Conservation (phyloP, 495 filamentous ascomycete species). For the Trichoderma virens region DNA sequence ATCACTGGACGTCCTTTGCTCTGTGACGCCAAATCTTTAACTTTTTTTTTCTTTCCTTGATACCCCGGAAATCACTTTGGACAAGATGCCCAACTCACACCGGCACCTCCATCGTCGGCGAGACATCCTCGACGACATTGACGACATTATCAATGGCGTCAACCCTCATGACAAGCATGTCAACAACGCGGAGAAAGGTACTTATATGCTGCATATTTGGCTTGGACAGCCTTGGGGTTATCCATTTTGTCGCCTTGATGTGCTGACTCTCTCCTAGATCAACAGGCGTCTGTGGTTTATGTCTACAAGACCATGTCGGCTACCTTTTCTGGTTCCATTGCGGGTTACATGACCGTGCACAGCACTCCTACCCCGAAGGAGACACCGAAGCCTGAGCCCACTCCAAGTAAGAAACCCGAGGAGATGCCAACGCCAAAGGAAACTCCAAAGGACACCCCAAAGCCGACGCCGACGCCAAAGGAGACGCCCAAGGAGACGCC, state of each 20-base stretch:
- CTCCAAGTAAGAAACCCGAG: neutral
- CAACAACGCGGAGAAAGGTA: neutral
- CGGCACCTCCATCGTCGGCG: constrained; percentile 4
- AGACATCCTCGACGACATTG: constrained; percentile 6
- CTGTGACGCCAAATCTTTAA: neutral
- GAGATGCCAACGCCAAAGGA: constrained; percentile 1
- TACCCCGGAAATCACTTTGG: constrained; percentile 2
- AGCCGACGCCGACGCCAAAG: neutral
- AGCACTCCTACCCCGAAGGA: neutral
- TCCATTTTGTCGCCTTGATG: neutral
- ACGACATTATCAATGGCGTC: neutral
- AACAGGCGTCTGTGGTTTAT: constrained; percentile 31
- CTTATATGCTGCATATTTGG: neutral
- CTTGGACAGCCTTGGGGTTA: neutral
- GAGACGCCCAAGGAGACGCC: neutral
- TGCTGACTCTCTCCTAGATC: neutral
- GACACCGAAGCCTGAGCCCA: neutral
- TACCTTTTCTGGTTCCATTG: constrained; percentile 50
- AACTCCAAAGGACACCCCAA: neutral
- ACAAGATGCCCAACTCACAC: constrained; percentile 9
- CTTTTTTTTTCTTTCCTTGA: neutral
- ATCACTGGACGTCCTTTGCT: neutral
- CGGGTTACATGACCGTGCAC: constrained; percentile 43
- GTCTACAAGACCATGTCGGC: constrained; percentile 48
- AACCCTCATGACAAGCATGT: neutral